Conservation (phyloP, 495 filamentous ascomycete species). For the Paragyromitra xinjiangensis region DNA sequence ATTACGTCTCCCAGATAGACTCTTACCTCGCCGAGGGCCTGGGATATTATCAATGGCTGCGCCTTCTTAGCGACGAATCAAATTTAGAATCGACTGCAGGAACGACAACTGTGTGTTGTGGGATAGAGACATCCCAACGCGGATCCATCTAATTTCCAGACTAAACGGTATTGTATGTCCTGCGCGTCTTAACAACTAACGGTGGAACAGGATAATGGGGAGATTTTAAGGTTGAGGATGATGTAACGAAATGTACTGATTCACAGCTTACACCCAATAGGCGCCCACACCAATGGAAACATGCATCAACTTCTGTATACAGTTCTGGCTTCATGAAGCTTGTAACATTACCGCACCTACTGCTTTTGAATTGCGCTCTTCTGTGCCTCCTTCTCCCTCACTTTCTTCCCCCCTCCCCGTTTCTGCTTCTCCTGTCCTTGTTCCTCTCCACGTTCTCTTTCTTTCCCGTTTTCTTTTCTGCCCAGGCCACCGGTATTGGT, state of each 20-base stretch:
- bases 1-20: not conserved
- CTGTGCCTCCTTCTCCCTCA: constrained; percentile 18
- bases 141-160: not conserved
- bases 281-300: constrained; percentile 22
- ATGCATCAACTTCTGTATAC: constrained; percentile 28
- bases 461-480: constrained; percentile 14
- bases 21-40: not conserved
- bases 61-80: not conserved
- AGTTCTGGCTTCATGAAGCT: constrained; percentile 18
- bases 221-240: constrained; percentile 5
- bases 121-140: constrained; percentile 14
- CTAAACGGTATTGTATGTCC: not conserved
- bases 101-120: not conserved
- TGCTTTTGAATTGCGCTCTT: constrained; percentile 28
- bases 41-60: not conserved
- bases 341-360: constrained; percentile 19
- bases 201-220: not conserved
- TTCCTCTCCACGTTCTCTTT: constrained; percentile 2
- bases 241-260: constrained; percentile 19
- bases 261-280: constrained; percentile 22
- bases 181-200: not conserved
- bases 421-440: constrained; percentile 15
- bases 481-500: constrained; percentile 13
- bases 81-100: not conserved
- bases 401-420: constrained; percentile 17